These are phyloP conservation scores for Cladophialophora exuberans DNA, from an alignment of 2,329 filamentous ascomycete genomes.

Conservation along the genomic window DNA sequence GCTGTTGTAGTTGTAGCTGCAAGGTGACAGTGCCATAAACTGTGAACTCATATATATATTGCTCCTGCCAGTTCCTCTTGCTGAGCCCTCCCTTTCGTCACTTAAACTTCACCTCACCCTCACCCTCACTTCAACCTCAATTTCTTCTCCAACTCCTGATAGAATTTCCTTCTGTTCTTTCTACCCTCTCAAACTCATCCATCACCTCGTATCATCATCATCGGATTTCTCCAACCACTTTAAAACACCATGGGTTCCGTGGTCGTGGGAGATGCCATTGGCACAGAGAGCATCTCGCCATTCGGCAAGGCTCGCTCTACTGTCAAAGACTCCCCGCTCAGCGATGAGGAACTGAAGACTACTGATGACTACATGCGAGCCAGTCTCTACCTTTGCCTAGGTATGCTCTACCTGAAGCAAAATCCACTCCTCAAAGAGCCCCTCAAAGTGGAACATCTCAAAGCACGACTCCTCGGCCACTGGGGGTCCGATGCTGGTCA, in stretches of 20 bases:
- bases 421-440: constrained; percentile 74
- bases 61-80: too few relatives aligned
- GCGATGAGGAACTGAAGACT: constrained; percentile 66
- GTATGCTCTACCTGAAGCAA: constrained; percentile 77
- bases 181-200: neutral
- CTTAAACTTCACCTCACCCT: neutral
- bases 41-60: constrained; percentile 4
- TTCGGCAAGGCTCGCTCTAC: constrained; percentile 70
- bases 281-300: constrained; percentile 63
- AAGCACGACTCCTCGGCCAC: constrained; percentile 73
- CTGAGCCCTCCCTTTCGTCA: neutral
- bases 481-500: constrained; percentile 82
- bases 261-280: constrained; percentile 40
- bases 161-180: neutral
- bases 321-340: constrained; percentile 64
- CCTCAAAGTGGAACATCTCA: constrained; percentile 70
- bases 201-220: constrained; percentile 1
- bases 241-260: constrained; percentile 22
- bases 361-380: constrained; percentile 75
- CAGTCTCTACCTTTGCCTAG: constrained; percentile 73
- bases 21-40: too few relatives aligned
- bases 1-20: too few relatives aligned
- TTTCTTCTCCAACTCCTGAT: neutral
- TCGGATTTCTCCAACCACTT: neutral
- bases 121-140: neutral